Evolutionary conservation across 2,329 filamentous ascomycete species (phyloP), one percentile per base, ranked within the genome.

Genomic region (Triangularia setosa): DNA sequence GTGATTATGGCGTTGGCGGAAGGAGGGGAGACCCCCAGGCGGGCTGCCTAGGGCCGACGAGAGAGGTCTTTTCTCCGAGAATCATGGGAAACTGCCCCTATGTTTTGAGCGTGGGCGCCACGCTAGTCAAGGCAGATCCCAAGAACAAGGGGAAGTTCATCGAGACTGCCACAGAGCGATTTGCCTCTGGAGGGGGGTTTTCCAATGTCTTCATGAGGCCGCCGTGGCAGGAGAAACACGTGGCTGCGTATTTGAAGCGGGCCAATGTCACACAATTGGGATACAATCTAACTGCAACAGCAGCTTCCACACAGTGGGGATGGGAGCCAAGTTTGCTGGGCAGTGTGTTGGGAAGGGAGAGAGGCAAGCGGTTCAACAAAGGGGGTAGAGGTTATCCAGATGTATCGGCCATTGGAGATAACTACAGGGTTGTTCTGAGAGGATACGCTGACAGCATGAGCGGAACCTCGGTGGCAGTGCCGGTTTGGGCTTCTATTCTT

Each of bases 71-170:
- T 72, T 78, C 78, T 40, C 81, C 83, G 0, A 75, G 78, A 27
- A 84, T 80, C 69, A 80, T 81, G 27, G 77, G 78, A 0, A 77
- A 75, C 25, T 86, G 83, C 61, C 83, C 83, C 0, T 86, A 73
- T 57, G 62, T 70, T 30, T 48, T 72, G 52, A 68, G 58, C 40
- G 71, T 72, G 2, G 60, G 66, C 1, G 67, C 67, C 52, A 69
- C 69, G 2, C 54, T 66, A n/a, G 65, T 71, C 18, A 60, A 60
- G 40, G 60, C 68, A 1, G 62, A 65, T 57, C 57, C 61, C 1
- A 60, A 66, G 40, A 30, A 28, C 16, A 52, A 25, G 27, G 35
- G 52, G 27, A 62, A 67, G 60, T 64, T 69, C 21, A 62, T 52
- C 23, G 72, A 73, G 64, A 64, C 68, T 2, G 65, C 72, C 3